Base-by-base conservation (phyloP, 768 basidiomycete species). In the Serpula lacrymans region DNA sequence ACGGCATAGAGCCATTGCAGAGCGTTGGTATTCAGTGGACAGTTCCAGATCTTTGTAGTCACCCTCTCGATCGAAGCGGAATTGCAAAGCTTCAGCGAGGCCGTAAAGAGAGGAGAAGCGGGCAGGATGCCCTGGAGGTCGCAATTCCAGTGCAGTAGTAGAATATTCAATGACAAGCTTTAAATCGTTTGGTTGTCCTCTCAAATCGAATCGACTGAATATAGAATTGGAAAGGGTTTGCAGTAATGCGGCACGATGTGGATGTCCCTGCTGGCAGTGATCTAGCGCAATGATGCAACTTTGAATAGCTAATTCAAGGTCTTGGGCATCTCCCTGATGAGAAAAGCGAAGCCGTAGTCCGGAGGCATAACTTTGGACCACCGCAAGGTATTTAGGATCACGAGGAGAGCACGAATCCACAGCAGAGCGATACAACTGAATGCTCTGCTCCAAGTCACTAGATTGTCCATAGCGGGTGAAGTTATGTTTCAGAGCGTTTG, bases 1-100 rank as follows among this genome's bases (percentile, higher is more conserved):
- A 27, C 52, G 37, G 16, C 32, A 39, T 29, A 57, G 23, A 32
- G 43, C 34, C 18, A 60, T 30, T 3, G 58, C 57, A 33, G 43
- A 38, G 9, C 16, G 25, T 26, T 41, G 42, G 25, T 48, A 7
- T 23, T 22, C 28, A 4, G 17, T 32, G 30, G 57, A 41, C 26
- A 17, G 39, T 31, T 63, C 48, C 22, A 68, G 24, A 39, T 65
- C 59, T 34, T 45, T 40, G 14, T 42, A 27, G 10, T 51, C 40
- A 3, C 58, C 52, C 4, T 54, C 42, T 12, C 39, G 20, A 24
- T 58, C 52, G 46, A 54, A 67, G 17, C 42, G 55, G 43, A 23
- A 5, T 16, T 42, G 35, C 18, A 62, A 41, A 0, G 51, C 43
- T 33, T 31, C 45, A 7, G 50, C 62, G 5, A 68, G 47, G 27